These are phyloP conservation scores for Heliamphora ciliata DNA, from an alignment of 179 eudicot genomes.

Conservation along the genomic window DNA sequence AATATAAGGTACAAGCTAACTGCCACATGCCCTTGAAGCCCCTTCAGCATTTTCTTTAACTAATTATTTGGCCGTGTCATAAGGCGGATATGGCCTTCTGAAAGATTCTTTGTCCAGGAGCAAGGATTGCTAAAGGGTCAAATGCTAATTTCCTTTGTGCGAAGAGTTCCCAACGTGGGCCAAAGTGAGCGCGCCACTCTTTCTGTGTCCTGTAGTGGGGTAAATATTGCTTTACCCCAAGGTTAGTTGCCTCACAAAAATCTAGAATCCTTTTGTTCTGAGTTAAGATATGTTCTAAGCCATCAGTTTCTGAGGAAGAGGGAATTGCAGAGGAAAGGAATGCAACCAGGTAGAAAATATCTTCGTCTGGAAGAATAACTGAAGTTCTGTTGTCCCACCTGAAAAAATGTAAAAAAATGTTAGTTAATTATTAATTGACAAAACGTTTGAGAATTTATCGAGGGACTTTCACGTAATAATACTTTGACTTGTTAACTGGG, in stretches of 20 bases:
- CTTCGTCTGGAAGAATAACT: constrained; percentile 63
- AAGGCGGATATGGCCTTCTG: constrained; percentile 36
- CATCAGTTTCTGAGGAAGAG: constrained; percentile 44
- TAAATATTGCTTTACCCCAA: constrained; percentile 78
- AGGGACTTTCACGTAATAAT: constrained; percentile 1
- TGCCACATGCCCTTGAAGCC: background rate
- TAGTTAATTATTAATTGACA: background rate
- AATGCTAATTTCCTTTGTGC: constrained; percentile 54
- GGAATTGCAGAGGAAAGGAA: constrained; percentile 68
- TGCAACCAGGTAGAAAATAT: constrained; percentile 70
- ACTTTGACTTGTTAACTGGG: constrained; percentile 84
- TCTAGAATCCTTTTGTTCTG: constrained; percentile 53
- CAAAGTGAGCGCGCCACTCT: constrained; percentile 74
- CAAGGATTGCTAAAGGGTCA: constrained; percentile 80
- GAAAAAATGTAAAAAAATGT: constrained; percentile 12
- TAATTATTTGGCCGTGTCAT: constrained; percentile 17
- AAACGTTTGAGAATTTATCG: background rate
- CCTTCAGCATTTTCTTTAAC: background rate
- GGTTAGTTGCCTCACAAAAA: constrained; percentile 48
- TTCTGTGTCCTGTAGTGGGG: constrained; percentile 60
- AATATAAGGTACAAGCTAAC: constrained; percentile 6
- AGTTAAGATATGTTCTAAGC: constrained; percentile 44
- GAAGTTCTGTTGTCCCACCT: constrained; percentile 84
- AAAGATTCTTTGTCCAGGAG: constrained; percentile 89
- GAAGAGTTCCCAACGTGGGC: constrained; percentile 57